A percentile compares a stretch with the other conserved stretches of the same genome.
Conservation (phyloP, 441 rosid species). For the Croton setiger region DNA sequence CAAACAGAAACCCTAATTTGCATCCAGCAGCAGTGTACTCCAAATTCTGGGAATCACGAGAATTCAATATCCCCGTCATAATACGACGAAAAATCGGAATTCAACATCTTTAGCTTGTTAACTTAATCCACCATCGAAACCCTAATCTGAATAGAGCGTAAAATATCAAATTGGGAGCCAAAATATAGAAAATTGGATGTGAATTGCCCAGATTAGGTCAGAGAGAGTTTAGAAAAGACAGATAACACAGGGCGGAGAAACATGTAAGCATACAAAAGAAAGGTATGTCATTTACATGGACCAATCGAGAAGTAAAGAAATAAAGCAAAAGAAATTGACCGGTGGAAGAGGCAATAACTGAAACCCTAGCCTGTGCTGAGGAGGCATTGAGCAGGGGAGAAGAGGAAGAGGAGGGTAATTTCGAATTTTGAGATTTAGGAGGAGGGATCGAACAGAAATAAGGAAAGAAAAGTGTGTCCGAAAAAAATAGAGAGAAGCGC, state of each 20-base stretch:
- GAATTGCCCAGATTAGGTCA: not conserved
- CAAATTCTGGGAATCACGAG: not conserved
- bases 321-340: not conserved
- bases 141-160: constrained; percentile 10
- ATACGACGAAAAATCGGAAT: not conserved
- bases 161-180: not conserved
- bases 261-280: constrained; percentile 10
- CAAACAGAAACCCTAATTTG: constrained; percentile 6
- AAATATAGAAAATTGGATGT: constrained; percentile 4
- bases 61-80: not conserved
- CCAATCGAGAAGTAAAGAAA: not conserved
- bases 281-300: constrained; percentile 1
- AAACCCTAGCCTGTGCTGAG: constrained; percentile 2
- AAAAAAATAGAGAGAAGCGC: not conserved
- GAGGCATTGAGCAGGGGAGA: not conserved
- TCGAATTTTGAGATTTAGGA: not conserved
- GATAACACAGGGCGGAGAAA: constrained; percentile 11
- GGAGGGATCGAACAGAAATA: not conserved
- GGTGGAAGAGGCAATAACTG: not conserved
- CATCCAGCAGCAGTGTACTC: not conserved
- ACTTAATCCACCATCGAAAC: not conserved
- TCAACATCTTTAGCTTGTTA: not conserved
- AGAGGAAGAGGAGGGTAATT: not conserved
- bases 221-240: not conserved
- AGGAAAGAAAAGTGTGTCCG: not conserved